Conservation (phyloP, 2,329 filamentous ascomycete genomes). For the Pseudopyricularia javanii region DNA sequence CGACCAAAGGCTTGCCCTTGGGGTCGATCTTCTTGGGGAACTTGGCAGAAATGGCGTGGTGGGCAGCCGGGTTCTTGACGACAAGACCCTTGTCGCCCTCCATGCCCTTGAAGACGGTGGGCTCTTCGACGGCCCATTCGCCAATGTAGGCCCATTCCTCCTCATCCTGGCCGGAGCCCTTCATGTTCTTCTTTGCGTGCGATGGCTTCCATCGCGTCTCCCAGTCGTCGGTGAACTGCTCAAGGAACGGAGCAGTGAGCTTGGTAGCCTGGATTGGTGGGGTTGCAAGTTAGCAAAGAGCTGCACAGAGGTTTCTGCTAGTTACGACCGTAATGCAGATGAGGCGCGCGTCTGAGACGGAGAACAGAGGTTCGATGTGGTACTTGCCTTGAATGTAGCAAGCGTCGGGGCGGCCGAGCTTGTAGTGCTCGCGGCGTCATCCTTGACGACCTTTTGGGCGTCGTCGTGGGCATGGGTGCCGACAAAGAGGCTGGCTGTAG, state of each 20-base stretch:
- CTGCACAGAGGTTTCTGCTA: not conserved
- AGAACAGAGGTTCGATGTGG: not conserved
- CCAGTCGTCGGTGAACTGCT: conserved; percentile 98
- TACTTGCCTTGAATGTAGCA: conserved; percentile 78
- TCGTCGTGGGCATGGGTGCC: conserved; percentile 46
- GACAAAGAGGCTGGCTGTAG: conserved; percentile 34
- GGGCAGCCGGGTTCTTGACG: conserved; percentile 93
- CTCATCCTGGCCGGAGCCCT: conserved; percentile 61
- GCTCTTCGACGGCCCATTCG: conserved; percentile 95
- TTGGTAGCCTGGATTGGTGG: conserved; percentile 56
- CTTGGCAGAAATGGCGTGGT: conserved; percentile 98
- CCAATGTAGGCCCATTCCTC: conserved; percentile 97
- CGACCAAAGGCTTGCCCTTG: conserved; percentile 92
- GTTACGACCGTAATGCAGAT: not conserved
- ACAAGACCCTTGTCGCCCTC: conserved; percentile 94
- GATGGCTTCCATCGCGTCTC: conserved; percentile 87
- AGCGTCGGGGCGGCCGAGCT: conserved; percentile 50
- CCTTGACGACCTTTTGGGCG: conserved; percentile 40
- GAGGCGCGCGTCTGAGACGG: not conserved
- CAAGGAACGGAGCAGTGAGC: conserved; percentile 87
- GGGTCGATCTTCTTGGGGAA: conserved; percentile 94
- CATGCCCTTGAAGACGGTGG: conserved; percentile 77
- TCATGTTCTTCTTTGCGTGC: conserved; percentile 84
- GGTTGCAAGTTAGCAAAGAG: conserved; percentile 5
- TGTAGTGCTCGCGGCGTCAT: conserved; percentile 32